phyloP scores from a whole-genome alignment of 768 basidiomycete genomes.

The Pulveroboletus sp. region DNA sequence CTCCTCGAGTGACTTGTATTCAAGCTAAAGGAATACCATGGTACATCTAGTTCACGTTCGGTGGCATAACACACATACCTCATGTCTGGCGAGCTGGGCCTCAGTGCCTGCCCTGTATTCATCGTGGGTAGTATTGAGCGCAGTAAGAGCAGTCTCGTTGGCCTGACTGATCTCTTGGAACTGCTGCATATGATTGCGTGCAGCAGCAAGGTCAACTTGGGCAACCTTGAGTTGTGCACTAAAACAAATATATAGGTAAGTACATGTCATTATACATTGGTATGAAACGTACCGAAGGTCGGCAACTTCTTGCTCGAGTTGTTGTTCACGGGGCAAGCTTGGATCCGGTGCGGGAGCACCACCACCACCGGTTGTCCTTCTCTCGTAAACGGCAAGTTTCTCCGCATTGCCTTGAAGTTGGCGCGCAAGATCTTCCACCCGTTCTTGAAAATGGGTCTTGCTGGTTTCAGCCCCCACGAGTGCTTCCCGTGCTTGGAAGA shows the following conservation, averaged over 20 bases:
- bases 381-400: slow-evolving; percentile 84
- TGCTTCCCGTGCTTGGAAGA: slow-evolving; percentile 63
- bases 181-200: slow-evolving; percentile 71
- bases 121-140: slow-evolving; percentile 68
- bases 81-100: slow-evolving; percentile 57
- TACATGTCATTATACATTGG: background rate
- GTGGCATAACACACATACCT: slow-evolving; percentile 41
- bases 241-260: background rate
- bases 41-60: background rate
- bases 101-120: slow-evolving; percentile 75
- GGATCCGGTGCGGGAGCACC: slow-evolving; percentile 36
- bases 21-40: slow-evolving; percentile 42
- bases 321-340: slow-evolving; percentile 63
- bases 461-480: slow-evolving; percentile 72
- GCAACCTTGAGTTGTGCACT: slow-evolving; percentile 74
- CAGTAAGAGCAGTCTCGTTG: slow-evolving; percentile 69
- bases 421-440: slow-evolving; percentile 39
- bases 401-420: slow-evolving; percentile 75
- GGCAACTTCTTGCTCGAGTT: slow-evolving; percentile 79
- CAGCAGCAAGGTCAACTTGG: slow-evolving; percentile 69
- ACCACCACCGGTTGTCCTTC: slow-evolving; percentile 41
- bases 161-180: slow-evolving; percentile 84
- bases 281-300: slow-evolving; percentile 60
- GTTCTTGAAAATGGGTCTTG: slow-evolving; percentile 73
- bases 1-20: slow-evolving; percentile 58